phyloP scores from a whole-genome alignment of 176 grass and related monocot species.

The Bonia amplexicaulis region DNA sequence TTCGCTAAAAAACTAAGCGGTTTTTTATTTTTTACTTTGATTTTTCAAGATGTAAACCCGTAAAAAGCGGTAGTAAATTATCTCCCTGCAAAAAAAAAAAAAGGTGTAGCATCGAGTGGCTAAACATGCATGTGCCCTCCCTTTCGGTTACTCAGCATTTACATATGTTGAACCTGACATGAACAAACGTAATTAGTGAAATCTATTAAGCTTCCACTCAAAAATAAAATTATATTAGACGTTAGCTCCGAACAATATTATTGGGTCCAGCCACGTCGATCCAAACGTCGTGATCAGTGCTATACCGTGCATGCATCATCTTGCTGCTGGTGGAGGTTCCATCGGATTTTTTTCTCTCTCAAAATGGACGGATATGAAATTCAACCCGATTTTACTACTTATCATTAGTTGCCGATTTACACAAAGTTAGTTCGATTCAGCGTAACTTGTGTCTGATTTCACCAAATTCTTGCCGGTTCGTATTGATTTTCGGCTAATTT shows the following conservation, averaged over 20 bases:
- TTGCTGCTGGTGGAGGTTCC: background rate
- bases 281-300: background rate
- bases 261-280: background rate
- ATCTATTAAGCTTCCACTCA: background rate
- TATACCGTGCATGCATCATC: background rate
- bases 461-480: background rate
- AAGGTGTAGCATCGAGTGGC: background rate
- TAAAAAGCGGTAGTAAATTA: too few species aligned
- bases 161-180: background rate
- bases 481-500: background rate
- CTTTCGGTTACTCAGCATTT: background rate
- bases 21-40: background rate
- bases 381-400: background rate
- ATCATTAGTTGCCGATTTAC: background rate
- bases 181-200: background rate
- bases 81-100: too few species aligned
- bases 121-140: background rate
- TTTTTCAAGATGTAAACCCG: background rate
- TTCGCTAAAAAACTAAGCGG: too few species aligned
- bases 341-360: background rate
- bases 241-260: background rate
- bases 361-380: background rate
- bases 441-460: background rate
- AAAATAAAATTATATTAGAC: background rate
- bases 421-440: background rate